Evolutionary conservation across 2,329 filamentous ascomycete species (phyloP), one percentile per base, ranked within the genome.

Genomic region (Xylaria sp.): DNA sequence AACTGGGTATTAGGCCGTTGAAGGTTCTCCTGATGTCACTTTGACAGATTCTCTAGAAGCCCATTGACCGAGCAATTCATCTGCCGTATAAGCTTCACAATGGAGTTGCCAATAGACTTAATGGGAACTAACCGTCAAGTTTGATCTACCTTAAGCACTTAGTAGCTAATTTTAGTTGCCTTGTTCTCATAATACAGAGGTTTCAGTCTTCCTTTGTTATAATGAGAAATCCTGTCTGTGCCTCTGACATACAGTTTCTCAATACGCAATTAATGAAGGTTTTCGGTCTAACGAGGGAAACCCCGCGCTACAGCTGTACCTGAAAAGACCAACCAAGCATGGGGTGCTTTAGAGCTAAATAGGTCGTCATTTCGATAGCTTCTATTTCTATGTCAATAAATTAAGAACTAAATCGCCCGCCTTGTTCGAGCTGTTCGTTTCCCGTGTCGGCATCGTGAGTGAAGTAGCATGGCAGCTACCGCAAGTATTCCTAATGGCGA

Each of bases 381-480:
- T 4, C n/a, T n/a, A n/a, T n/a, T 38, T 6, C 33, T 5, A 50
- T 8, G n/a, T 9, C 12, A 37, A 37, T 25, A 45, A 23, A 45
- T 25, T 25, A 14, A 51, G 23, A 31, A 25, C 31, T 6, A n/a
- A 4, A 31, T 46, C 37, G n/a, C 5, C 33, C 19, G 37, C 3
- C 17, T 19, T 25, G 9, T n/a, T 40, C 28, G 3, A 35, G n/a
- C n/a, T 31, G 14, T 21, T 21, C 19, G 5, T 3, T 14, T 23
- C 12, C 14, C 38, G 21, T 6, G 40, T 57, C 25, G 8, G 42
- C 17, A 12, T 38, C 15, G 23, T 8, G n/a, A 43, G 21, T 45
- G 23, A 6, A 17, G 15, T 25, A 53, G 5, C n/a, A 67, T 67
- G 63, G 15, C 63, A n/a, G 40, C 40, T 31, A 21, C 69, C 73